These are phyloP conservation scores for Elongisporangium prolatum DNA, from an alignment of 352 stramenopile species.

Conservation along the genomic window DNA sequence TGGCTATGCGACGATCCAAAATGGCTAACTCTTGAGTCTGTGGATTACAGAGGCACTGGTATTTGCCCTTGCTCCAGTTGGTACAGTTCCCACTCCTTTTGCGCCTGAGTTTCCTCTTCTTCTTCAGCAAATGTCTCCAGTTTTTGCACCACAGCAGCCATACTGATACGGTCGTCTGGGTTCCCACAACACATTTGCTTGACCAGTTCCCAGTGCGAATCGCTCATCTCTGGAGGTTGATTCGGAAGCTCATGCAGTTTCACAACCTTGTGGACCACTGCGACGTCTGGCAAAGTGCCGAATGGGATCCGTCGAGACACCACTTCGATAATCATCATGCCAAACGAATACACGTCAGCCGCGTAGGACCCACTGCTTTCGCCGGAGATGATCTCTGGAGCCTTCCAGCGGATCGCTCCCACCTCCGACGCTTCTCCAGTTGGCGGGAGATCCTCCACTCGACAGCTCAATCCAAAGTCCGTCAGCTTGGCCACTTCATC, in stretches of 20 bases:
- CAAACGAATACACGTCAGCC: conserved; percentile 26
- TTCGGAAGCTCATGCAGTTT: conserved; percentile 1
- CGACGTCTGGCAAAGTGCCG: neutral
- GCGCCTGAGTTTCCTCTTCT: no score
- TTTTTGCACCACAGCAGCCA: no score
- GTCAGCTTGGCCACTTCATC: conserved; percentile 7
- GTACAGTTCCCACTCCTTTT: no score
- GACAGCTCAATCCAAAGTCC: conserved; percentile 8
- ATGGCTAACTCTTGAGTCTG: no score
- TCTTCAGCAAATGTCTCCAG: no score
- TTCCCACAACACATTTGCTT: no score
- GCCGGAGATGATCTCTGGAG: conserved; percentile 8
- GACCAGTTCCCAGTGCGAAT: no score
- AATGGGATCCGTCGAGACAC: conserved; percentile 11
- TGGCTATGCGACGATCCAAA: no score
- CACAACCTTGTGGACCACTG: conserved; percentile 9
- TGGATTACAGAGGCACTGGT: no score
- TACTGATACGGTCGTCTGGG: no score
- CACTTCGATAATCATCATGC: conserved; percentile 14
- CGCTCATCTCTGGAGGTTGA: neutral
- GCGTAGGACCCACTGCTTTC: conserved; percentile 4
- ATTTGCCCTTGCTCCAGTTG: no score
- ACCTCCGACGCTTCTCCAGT: neutral
- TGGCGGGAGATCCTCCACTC: neutral
- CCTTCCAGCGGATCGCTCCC: conserved; percentile 7